phyloP scores from a whole-genome alignment of 345 rosid species.

The Hevea brasiliensis region DNA sequence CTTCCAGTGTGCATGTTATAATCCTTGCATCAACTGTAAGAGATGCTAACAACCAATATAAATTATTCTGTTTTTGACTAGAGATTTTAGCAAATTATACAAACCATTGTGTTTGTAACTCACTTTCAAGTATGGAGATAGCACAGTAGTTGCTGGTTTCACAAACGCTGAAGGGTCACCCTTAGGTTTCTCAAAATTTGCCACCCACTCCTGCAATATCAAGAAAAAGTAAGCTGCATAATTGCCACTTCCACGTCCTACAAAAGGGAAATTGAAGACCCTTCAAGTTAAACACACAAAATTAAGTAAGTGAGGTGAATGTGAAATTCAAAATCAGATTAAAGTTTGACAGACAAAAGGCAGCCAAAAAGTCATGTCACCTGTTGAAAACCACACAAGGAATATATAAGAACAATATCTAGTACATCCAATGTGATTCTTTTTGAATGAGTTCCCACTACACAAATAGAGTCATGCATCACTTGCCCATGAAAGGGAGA shows the following conservation, averaged over 20 bases:
- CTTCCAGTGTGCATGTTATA: background rate
- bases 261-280: background rate
- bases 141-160: conserved; percentile 83
- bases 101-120: conserved; percentile 29
- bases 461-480: background rate
- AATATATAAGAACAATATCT: background rate
- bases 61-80: conserved; percentile 30
- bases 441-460: background rate
- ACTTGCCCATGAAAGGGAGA: background rate
- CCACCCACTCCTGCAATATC: conserved; percentile 73
- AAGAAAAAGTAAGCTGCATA: background rate
- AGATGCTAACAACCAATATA: background rate
- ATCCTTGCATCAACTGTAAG: conserved; percentile 20
- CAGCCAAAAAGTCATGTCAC: background rate
- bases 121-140: conserved; percentile 94
- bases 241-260: background rate
- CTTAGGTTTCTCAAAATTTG: conserved; percentile 94
- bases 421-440: background rate
- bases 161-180: conserved; percentile 86
- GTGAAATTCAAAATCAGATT: background rate
- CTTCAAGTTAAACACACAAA: background rate
- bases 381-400: background rate
- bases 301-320: background rate
- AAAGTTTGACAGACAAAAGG: background rate
- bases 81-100: conserved; percentile 4